These are phyloP conservation scores for Hypericum androsaemum DNA, from an alignment of 345 rosid genomes.

Conservation along the genomic window DNA sequence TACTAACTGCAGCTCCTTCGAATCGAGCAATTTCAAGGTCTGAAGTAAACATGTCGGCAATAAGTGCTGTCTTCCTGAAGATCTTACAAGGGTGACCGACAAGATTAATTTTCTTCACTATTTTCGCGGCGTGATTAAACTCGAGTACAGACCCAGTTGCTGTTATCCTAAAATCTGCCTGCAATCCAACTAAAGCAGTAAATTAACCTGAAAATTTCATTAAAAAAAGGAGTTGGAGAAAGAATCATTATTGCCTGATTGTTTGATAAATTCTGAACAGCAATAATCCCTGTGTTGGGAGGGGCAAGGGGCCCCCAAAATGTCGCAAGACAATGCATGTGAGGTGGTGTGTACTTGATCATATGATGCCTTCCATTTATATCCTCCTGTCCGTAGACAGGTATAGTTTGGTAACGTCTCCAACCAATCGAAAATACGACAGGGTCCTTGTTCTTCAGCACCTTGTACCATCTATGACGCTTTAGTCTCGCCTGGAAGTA, in stretches of 20 bases:
- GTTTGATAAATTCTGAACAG: constrained; percentile 71
- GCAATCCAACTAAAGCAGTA: constrained; percentile 13
- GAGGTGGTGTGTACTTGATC: constrained; percentile 93
- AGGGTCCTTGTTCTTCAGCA: constrained; percentile 81
- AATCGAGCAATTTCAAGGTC: constrained; percentile 86
- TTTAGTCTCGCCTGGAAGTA: constrained; percentile 63
- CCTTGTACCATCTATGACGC: constrained; percentile 89
- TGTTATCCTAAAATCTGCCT: constrained; percentile 78
- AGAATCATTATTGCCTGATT: constrained; percentile 52
- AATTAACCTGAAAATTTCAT: constrained; percentile 63
- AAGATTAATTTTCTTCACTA: constrained; percentile 75
- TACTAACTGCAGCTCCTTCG: constrained; percentile 72
- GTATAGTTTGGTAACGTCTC: constrained; percentile 88
- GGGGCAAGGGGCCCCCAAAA: constrained; percentile 99
- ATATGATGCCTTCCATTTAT: constrained; percentile 79
- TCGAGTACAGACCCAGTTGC: constrained; percentile 71
- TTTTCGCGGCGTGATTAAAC: constrained; percentile 74
- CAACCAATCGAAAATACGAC: constrained; percentile 86
- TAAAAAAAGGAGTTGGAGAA: constrained; percentile 15
- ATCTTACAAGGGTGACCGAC: constrained; percentile 89
- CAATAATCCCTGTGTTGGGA: constrained; percentile 75
- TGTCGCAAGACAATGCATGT: constrained; percentile 91
- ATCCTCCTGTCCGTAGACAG: constrained; percentile 80
- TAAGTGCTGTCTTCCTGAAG: constrained; percentile 77
- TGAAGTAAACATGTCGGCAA: constrained; percentile 87